These are phyloP conservation scores for Mollisia scopiformis DNA, from an alignment of 2,329 filamentous ascomycete genomes.

Conservation along the genomic window DNA sequence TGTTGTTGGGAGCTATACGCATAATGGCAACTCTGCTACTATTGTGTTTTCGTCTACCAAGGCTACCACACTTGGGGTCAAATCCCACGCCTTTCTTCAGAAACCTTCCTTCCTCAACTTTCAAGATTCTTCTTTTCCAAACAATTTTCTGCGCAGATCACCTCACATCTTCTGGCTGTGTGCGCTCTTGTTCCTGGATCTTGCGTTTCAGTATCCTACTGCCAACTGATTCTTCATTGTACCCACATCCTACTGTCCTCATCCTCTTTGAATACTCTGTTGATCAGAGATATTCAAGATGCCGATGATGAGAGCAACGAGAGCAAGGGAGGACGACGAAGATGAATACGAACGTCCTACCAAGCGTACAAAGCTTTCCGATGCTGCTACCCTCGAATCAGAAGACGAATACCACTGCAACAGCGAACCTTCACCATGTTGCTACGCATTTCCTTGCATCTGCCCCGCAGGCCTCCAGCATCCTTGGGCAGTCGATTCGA, in stretches of 20 bases:
- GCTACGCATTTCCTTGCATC: too few relatives aligned
- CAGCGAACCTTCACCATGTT: too few relatives aligned
- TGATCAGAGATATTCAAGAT: background rate
- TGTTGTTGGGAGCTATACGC: background rate
- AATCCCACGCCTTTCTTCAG: background rate
- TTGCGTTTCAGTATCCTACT: background rate
- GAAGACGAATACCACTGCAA: background rate
- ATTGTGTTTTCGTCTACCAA: background rate
- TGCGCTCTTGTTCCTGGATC: background rate
- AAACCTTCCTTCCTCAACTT: background rate
- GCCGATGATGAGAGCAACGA: background rate
- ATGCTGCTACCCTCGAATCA: background rate
- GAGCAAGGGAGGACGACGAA: background rate
- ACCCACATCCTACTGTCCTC: background rate
- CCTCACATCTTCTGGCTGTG: background rate
- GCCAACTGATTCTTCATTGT: background rate
- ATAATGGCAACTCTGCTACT: background rate
- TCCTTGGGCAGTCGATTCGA: too few relatives aligned
- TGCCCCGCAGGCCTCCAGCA: too few relatives aligned
- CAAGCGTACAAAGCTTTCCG: background rate
- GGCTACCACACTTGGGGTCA: background rate
- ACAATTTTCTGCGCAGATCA: background rate
- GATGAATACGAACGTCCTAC: too few relatives aligned
- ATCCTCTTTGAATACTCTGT: background rate
- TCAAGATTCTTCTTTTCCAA: background rate